These are phyloP conservation scores for Cydonia oblonga DNA, from an alignment of 331 rosid species.

Conservation along the genomic window DNA sequence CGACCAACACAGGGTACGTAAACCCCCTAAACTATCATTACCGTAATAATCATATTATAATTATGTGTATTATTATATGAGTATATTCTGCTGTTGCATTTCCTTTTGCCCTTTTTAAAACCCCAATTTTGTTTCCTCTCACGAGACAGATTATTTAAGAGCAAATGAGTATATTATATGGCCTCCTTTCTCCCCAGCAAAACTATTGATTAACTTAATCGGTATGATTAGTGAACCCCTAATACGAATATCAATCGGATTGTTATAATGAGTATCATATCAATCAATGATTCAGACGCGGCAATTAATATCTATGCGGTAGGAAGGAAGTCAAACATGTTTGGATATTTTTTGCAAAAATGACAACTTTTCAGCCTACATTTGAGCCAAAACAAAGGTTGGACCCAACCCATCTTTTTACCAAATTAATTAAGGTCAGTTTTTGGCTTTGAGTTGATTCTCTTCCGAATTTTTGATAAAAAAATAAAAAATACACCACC, in stretches of 20 bases:
- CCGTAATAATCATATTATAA: neutral
- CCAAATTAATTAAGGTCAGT: neutral
- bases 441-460: constrained; percentile 9
- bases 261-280: no score
- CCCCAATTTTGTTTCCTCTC: constrained; percentile 32
- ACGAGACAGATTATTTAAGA: constrained; percentile 25
- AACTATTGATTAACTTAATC: neutral
- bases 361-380: neutral
- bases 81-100: neutral
- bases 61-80: neutral
- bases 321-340: neutral
- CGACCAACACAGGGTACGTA: constrained; percentile 46
- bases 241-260: no score
- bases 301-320: neutral
- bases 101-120: neutral
- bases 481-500: neutral
- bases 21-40: constrained; percentile 12
- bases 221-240: neutral
- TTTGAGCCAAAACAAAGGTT: neutral
- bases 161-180: neutral
- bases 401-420: constrained; percentile 12
- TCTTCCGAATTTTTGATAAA: no score
- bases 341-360: neutral
- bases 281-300: neutral
- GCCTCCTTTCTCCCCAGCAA: constrained; percentile 17